These are phyloP conservation scores for Conringia planisiliqua DNA, from an alignment of 345 rosid genomes.

Conservation along the genomic window DNA sequence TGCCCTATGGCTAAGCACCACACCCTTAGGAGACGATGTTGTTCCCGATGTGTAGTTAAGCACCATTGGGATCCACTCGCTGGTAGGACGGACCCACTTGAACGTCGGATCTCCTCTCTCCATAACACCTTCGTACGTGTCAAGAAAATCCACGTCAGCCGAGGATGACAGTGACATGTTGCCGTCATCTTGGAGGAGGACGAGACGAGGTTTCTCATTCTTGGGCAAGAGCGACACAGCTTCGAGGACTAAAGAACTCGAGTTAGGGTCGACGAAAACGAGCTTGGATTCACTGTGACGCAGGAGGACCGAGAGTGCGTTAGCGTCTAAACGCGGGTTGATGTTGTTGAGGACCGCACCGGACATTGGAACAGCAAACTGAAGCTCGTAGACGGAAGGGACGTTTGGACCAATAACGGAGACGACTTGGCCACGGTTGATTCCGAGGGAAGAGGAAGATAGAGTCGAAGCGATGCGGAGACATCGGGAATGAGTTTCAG, in stretches of 20 bases:
- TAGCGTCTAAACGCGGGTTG: slow-evolving; percentile 54
- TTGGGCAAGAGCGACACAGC: slow-evolving; percentile 38
- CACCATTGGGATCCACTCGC: slow-evolving; percentile 52
- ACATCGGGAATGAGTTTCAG: slow-evolving; percentile 55
- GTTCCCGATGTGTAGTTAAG: slow-evolving; percentile 66
- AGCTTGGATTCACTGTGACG: slow-evolving; percentile 56
- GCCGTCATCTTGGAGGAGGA: slow-evolving; percentile 37
- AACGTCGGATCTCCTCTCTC: slow-evolving; percentile 37
- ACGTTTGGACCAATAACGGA: slow-evolving; percentile 57
- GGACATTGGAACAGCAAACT: slow-evolving; percentile 65
- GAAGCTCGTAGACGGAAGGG: slow-evolving; percentile 64
- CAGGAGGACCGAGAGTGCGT: slow-evolving; percentile 42
- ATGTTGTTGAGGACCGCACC: slow-evolving; percentile 58
- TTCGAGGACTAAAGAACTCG: slow-evolving; percentile 35
- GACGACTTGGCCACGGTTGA: slow-evolving; percentile 45
- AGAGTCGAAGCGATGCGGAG: slow-evolving; percentile 60
- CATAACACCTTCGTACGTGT: slow-evolving; percentile 44
- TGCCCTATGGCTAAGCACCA: slow-evolving; percentile 48
- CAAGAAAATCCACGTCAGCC: slow-evolving; percentile 5
- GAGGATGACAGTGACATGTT: neutral
- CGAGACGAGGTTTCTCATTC: slow-evolving; percentile 33
- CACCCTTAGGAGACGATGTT: slow-evolving; percentile 60
- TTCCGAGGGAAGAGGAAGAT: slow-evolving; percentile 44
- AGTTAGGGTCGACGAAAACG: slow-evolving; percentile 48
- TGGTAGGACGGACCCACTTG: slow-evolving; percentile 41